Conservation (phyloP, 768 basidiomycete genomes). For the Boletus rubescentipes region DNA sequence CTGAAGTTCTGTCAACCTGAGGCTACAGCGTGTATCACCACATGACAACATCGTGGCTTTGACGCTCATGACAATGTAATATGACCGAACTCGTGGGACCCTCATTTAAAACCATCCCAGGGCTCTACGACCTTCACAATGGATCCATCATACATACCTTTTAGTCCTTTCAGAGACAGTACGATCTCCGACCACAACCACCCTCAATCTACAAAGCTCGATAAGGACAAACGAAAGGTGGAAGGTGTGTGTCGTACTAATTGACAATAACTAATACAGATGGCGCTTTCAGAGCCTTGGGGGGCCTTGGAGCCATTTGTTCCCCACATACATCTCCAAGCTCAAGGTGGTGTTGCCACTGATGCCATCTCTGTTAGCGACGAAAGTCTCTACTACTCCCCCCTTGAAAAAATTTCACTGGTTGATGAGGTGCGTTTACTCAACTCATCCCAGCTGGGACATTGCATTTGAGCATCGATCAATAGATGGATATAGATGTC, state of each 20-base stretch:
- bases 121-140: constrained; percentile 2
- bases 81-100: too few species aligned
- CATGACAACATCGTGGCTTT: too few species aligned
- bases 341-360: neutral
- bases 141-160: constrained; percentile 9
- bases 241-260: constrained; percentile 5
- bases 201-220: constrained; percentile 6
- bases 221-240: constrained; percentile 22
- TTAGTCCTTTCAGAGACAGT: constrained; percentile 4
- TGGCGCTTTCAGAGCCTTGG: constrained; percentile 9
- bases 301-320: neutral
- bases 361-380: constrained; percentile 4
- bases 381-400: constrained; percentile 19
- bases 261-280: neutral
- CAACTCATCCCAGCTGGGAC: neutral
- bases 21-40: too few species aligned
- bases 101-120: too few species aligned
- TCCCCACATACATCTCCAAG: neutral
- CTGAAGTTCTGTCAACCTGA: too few species aligned
- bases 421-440: constrained; percentile 12
- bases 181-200: neutral
- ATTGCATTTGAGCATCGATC: neutral
- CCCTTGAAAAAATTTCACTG: constrained; percentile 1
- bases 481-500: constrained; percentile 21
- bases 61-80: too few species aligned